Base-by-base conservation (phyloP, 345 rosid genomes). In the Garcia nutans region DNA sequence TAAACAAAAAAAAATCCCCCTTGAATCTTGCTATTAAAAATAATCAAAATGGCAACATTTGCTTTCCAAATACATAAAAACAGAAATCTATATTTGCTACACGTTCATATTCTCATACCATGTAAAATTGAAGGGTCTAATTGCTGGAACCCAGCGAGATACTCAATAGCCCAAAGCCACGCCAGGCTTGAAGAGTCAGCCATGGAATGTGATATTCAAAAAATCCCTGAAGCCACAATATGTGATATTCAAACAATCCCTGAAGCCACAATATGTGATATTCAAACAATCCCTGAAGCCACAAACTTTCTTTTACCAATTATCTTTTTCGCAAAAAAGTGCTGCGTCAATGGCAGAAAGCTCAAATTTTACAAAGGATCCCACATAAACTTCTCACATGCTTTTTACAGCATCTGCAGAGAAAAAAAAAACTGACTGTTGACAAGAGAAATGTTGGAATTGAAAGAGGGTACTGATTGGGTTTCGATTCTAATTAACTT, bases 161-260 rank as follows among this genome's bases (percentile, higher is more conserved):
- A 86, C 72, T 91, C 91, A 61, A 89, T 84, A 44, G 83, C 80
- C 93, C 91, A 87, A 59, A 85, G 63, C 93, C 93, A 89, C 19
- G 74, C 82, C 68, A 77, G 73, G 44, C 70, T 70, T 8, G 78
- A 66, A 12, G 71, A 37, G 31, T 72, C 82, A 52, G 17, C 76
- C 77, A 76, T 76, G 61, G 55, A 37, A 68, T 24, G 3, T 20
- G 16, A 12, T n/a, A 26, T 49, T 41, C 66, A n/a, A 44, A 42
- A 41, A 15, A n/a, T 37, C 3, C 15, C 28, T 2, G 22, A 59
- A 44, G 41, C 12, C 63, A 9, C 3, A 16, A 22, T n/a, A 68
- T 24, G 3, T 20, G 16, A 12, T n/a, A 26, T 49, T 41, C 66
- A n/a, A 44, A 42, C 22, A 15, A n/a, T 37, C 3, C 15, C 28